Evolutionary conservation across 306 rosid species (phyloP), one percentile per base, ranked within the genome.

Genomic region (Albizia julibrissin): DNA sequence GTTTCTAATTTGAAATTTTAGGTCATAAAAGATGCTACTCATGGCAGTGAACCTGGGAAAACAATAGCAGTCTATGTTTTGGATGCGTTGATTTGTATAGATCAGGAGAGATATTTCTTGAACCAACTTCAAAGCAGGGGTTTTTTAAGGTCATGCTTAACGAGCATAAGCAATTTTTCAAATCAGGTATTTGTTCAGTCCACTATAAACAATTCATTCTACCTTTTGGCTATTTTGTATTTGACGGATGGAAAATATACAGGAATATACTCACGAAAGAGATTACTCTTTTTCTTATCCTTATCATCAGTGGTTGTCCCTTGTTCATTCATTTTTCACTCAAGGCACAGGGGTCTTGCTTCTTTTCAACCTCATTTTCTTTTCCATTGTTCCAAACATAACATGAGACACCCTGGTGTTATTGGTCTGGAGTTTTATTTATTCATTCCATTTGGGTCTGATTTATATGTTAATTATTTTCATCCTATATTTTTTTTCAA

Each of bases 41-140:
- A 89, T 80, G 97, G 99, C 73, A 91, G 98, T 85, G 99, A 95
- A 86, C 96, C 94, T 71, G 99, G 99, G 85, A 95, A 93, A 86
- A 93, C 97, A 5, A 88, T 92, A 71, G 65, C 99, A 43, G 92
- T 91, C 33, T 95, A 93, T 84, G 93, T 93, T 78, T 81, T 95
- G 80, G 99, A 95, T 85, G 95, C 96, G 49, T 84, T 95, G 88
- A 87, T 95, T 81, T 91, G 93, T 83, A 86, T 93, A 43, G 99
- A 95, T 86, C 98, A 92, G 85, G 98, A 93, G 42, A 86, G 85
- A 84, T 93, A 85, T 89, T 95, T 95, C 91, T 83, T 95, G 80
- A 80, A 85, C 85, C 98, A 92, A 80, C 98, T 93, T 67, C 99
- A 95, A 78, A 93, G 97, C 90, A 91, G 98, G 88, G 97, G 96